Evolutionary conservation across 2,329 filamentous ascomycete genomes (phyloP).

Genomic region (Fusarium drepaniforme): DNA sequence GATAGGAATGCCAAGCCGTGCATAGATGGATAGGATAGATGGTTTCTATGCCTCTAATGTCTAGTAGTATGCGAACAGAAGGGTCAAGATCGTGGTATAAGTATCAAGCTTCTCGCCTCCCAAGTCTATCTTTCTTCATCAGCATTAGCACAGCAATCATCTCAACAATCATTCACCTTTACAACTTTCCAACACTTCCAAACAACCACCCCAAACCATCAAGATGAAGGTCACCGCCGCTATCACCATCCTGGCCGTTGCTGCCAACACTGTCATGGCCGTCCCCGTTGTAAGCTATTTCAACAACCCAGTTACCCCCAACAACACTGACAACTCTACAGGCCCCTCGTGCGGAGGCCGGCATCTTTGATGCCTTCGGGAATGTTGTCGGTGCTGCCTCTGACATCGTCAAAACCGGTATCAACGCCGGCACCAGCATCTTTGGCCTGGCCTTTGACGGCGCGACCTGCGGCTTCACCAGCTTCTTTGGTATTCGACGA

Average conservation of each 20-base stretch:
- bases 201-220: background rate
- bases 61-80: background rate
- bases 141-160: background rate
- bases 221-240: slow-evolving; percentile 13
- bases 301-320: background rate
- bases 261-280: slow-evolving; percentile 1
- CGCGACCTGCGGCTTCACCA: background rate
- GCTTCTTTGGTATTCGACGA: background rate
- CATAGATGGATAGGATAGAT: background rate
- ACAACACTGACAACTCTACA: background rate
- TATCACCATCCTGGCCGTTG: background rate
- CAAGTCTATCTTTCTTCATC: background rate
- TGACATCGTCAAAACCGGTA: background rate
- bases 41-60: background rate
- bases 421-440: background rate
- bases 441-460: background rate
- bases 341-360: background rate
- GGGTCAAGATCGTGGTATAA: background rate
- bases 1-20: background rate
- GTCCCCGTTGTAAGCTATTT: slow-evolving; percentile 1
- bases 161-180: background rate
- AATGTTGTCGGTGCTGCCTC: background rate
- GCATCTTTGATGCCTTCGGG: background rate
- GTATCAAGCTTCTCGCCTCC: background rate
- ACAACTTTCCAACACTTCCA: background rate